A percentile compares a stretch with the other conserved stretches of the same genome.
These are phyloP conservation scores for Trichoderma sp. DNA, from an alignment of 2,329 filamentous ascomycete species.

Conservation along the genomic window DNA sequence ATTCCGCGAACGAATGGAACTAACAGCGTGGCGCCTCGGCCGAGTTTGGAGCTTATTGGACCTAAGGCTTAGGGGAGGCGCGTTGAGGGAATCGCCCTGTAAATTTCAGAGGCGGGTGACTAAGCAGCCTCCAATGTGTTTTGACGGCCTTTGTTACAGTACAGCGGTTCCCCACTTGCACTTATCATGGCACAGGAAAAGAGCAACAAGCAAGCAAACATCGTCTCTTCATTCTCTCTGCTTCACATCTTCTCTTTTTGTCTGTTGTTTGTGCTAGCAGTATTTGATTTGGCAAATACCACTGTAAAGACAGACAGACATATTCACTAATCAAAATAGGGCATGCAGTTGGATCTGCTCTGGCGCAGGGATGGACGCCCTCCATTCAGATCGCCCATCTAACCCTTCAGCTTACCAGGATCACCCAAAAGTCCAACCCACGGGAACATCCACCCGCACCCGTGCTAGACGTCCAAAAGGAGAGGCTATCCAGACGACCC, in stretches of 20 bases:
- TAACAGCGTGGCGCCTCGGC: conserved; percentile 10
- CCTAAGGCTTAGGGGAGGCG: background rate
- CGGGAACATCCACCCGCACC: background rate
- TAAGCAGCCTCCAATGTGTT: background rate
- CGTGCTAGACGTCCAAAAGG: background rate
- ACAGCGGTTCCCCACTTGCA: background rate
- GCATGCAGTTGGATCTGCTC: background rate
- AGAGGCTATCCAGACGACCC: background rate
- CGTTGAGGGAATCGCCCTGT: background rate
- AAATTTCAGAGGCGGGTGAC: conserved; percentile 6
- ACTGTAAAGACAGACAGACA: background rate
- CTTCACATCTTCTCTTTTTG: background rate
- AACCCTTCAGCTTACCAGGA: background rate
- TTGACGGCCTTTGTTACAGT: background rate
- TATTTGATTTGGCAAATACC: background rate
- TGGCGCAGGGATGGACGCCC: background rate
- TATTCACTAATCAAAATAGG: background rate
- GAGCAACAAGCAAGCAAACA: too few species aligned
- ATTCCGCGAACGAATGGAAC: background rate
- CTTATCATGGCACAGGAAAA: background rate
- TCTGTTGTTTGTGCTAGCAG: background rate
- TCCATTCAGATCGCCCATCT: background rate
- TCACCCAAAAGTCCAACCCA: background rate
- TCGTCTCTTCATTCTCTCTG: background rate
- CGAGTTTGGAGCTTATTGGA: too few species aligned